Conservation (phyloP, 2,329 filamentous ascomycete genomes). For the Lasiodiplodia sp. region DNA sequence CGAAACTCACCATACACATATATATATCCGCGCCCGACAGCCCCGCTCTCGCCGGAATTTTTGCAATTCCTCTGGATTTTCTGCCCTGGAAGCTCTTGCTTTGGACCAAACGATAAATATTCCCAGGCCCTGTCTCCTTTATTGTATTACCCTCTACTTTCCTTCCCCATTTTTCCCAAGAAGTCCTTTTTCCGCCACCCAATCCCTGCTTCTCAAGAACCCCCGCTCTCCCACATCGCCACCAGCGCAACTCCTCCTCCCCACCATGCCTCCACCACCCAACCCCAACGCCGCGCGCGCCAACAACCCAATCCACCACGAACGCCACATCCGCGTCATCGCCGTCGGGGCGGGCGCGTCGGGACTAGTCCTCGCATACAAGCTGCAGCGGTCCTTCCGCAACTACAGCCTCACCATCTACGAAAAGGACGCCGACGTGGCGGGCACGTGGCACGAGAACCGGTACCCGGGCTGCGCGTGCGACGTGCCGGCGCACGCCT, state of each 20-base stretch:
- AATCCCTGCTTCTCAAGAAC: neutral
- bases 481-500: slow-evolving; percentile 62
- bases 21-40: neutral
- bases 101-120: neutral
- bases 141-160: too few species aligned
- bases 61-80: neutral
- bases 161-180: too few species aligned
- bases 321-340: slow-evolving; percentile 47
- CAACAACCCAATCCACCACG: slow-evolving; percentile 43
- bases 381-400: slow-evolving; percentile 53
- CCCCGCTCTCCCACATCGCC: neutral
- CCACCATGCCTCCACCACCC: neutral
- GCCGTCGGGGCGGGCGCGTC: slow-evolving; percentile 59
- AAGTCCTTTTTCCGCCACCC: neutral
- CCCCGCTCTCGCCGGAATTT: neutral
- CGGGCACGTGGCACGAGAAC: slow-evolving; percentile 63
- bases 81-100: neutral
- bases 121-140: neutral
- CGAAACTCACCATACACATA: neutral
- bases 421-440: slow-evolving; percentile 58
- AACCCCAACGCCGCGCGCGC: slow-evolving; percentile 32
- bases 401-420: slow-evolving; percentile 54
- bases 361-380: slow-evolving; percentile 58
- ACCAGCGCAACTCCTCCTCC: neutral
- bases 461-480: slow-evolving; percentile 48